Base-by-base conservation (phyloP, 768 basidiomycete species). In the Leccinum rimulosum region DNA sequence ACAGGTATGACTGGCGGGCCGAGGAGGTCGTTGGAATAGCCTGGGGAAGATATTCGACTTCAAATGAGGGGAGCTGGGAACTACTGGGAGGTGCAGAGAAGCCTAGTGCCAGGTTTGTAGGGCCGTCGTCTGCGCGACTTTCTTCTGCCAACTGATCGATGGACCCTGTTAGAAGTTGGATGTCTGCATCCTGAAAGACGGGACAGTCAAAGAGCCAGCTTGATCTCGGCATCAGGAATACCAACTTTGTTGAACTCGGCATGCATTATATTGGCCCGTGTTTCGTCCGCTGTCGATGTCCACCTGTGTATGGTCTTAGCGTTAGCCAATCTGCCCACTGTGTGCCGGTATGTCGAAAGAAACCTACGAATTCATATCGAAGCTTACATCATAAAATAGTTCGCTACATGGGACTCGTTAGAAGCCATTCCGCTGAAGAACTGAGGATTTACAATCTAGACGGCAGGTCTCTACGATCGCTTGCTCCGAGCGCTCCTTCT, bases 351-450 rank as follows among this genome's bases (percentile, higher is more conserved):
- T 40, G 3, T 9, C 7, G 22, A 27, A 17, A 1, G 10, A 43
- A 30, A 60, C 61, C 50, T 2, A 66, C 66, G 33, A 40, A 30
- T 45, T 56, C 27, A 30, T 22, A n/a, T 62, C 52, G 11, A 51
- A 15, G 4, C 19, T 15, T 14, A 49, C 45, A 17, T 4, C 3
- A 19, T 40, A 9, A 10, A 14, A 35, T n/a, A 17, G 12, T 3
- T 52, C 50, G 45, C 64, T 66, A 14, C 3, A 28, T 25, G 9
- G 3, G 10, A 14, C 6, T 0, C 0, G 2, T 67, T 3, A 68
- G 50, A 52, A 40, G 5, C 3, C 19, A 27, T 31, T n/a, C 14
- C 8, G 2, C 19, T 1, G 31, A 52, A 55, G 47, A 33, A 4
- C 7, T 1, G n/a, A 50, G 4, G 25, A 5, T 2, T 59, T 55